Evolutionary conservation across 2,329 filamentous ascomycete species (phyloP).

Genomic region (Nemania abortiva): DNA sequence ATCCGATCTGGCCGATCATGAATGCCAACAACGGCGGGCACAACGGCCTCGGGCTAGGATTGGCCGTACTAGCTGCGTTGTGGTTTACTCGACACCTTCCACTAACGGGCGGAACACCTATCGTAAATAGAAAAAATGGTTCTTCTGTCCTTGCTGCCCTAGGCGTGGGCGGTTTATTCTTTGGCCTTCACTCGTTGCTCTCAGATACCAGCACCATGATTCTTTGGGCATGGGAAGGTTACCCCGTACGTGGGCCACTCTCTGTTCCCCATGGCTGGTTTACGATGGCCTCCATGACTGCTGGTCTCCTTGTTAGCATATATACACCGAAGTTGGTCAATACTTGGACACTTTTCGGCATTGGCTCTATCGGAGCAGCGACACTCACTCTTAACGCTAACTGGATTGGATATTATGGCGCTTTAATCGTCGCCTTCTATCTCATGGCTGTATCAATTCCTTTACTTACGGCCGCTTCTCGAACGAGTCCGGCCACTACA

Average conservation of each 20-base stretch:
- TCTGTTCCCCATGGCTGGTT: constrained; percentile 90
- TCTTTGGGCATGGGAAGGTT: constrained; percentile 97
- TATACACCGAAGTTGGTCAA: constrained; percentile 76
- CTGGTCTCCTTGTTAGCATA: constrained; percentile 81
- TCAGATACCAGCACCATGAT: constrained; percentile 99
- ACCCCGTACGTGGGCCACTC: constrained; percentile 87
- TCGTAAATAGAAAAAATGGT: constrained; percentile 63
- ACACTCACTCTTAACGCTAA: constrained; percentile 81
- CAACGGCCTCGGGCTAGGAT: constrained; percentile 83
- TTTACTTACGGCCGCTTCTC: constrained; percentile 80
- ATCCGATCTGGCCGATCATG: constrained; percentile 96
- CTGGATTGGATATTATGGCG: constrained; percentile 93
- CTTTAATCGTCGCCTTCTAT: constrained; percentile 79
- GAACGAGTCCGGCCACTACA: constrained; percentile 79
- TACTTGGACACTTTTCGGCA: constrained; percentile 82
- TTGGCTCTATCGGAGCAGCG: constrained; percentile 83
- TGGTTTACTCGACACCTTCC: constrained; percentile 77
- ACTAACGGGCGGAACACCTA: constrained; percentile 55
- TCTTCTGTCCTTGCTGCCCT: constrained; percentile 79
- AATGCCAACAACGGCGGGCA: constrained; percentile 89
- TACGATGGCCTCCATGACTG: constrained; percentile 88
- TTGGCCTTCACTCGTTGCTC: constrained; percentile 89
- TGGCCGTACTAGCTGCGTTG: constrained; percentile 81
- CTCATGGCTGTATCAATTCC: constrained; percentile 82
- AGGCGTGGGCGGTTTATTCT: constrained; percentile 86